Base-by-base conservation (phyloP, 345 rosid species). In the Citrus trifoliata region DNA sequence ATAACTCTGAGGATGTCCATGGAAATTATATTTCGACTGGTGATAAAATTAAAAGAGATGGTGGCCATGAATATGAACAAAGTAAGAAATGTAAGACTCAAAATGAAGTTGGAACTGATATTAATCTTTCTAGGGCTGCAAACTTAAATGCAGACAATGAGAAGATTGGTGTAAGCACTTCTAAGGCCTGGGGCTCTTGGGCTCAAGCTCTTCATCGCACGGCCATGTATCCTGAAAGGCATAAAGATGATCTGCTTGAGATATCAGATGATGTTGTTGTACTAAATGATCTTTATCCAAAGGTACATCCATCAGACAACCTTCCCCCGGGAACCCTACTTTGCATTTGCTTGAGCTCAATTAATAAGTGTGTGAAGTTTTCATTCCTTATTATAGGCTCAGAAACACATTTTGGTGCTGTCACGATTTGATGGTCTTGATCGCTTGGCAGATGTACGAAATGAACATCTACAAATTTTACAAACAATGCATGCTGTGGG, bases 181-280 rank as follows among this genome's bases (percentile, higher is more conserved):
- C 82, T 33, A 93, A 88, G 76, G 75, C 76, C 5, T 91, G 97
- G 97, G 83, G 88, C 77, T 87, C 95, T 5, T 94, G 97, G 97
- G 89, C 93, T 76, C 93, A 90, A 76, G 88, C 95, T 60, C 98
- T 96, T 78, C 85, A 90, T 86, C 70, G 40, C 55, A 88, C 89
- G 25, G 94, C 98, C 33, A 85, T 89, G 92, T 86, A 88, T 74
- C 99, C 99, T 37, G 97, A 90, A 81, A 87, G 35, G 79, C 92
- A 90, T 53, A 82, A 86, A 80, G 87, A 87, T 79, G 79, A 78
- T 40, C 79, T 90, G 81, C 81, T 94, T 83, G 97, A 96, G 83
- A 84, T 81, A 63, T 75, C 77, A 18, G 94, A 86, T 33, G 85
- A 89, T 82, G 74, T 92, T 12, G 91, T 89, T 69, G 98, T 96